Conservation (phyloP, 768 basidiomycete species). For the Daedalea quercina region DNA sequence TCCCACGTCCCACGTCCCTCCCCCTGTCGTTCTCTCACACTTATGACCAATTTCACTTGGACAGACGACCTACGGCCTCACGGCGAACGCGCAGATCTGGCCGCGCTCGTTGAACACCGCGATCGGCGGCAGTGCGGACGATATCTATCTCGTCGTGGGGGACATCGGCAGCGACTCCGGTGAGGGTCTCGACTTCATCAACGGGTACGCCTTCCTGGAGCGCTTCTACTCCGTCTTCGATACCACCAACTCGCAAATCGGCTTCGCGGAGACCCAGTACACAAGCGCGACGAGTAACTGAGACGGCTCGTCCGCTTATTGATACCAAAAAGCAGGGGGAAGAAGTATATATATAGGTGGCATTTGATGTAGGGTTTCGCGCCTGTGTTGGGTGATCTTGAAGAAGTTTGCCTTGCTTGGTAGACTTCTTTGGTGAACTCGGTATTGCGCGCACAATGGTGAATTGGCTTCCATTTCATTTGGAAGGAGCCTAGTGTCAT, state of each 20-base stretch:
- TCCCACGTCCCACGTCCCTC: not conserved
- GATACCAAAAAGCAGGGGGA: no score
- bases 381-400: no score
- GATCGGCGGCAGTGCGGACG: slow-evolving; percentile 30
- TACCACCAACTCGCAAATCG: slow-evolving; percentile 47
- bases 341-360: no score
- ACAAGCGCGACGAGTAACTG: slow-evolving; percentile 40
- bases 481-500: no score
- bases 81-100: slow-evolving; percentile 27
- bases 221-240: slow-evolving; percentile 67
- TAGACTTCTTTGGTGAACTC: no score
- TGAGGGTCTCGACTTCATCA: slow-evolving; percentile 48
- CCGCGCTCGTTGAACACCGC: slow-evolving; percentile 34
- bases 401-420: no score
- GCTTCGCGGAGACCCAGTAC: slow-evolving; percentile 45
- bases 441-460: no score
- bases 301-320: not conserved
- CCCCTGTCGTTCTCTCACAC: not conserved
- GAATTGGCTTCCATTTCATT: no score
- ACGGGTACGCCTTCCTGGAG: slow-evolving; percentile 47
- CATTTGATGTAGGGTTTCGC: no score
- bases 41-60: not conserved
- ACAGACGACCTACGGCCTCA: slow-evolving; percentile 22
- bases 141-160: slow-evolving; percentile 34
- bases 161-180: slow-evolving; percentile 34